Conservation (phyloP, 2,329 filamentous ascomycete species). For the Hymenoscyphus fraxineus region DNA sequence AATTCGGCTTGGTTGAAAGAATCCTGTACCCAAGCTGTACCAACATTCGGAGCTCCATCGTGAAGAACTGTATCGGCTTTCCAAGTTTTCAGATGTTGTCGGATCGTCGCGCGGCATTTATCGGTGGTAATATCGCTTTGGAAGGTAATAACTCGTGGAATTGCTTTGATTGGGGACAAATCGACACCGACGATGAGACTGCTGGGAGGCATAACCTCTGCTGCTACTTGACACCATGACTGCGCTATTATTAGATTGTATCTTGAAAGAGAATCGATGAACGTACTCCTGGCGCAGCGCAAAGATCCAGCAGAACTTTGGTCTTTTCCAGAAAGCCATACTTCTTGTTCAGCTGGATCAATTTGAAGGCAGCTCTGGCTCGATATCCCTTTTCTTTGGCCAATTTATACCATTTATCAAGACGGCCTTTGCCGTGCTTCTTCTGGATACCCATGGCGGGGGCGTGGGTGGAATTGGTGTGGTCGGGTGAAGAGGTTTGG, state of each 20-base stretch:
- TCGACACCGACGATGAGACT: slow-evolving; percentile 94
- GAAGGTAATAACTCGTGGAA: slow-evolving; percentile 90
- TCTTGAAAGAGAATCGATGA: background rate
- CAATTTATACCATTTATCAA: slow-evolving; percentile 98
- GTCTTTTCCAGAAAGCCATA: slow-evolving; percentile 97
- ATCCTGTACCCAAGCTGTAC: slow-evolving; percentile 97
- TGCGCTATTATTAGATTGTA: slow-evolving; percentile 36
- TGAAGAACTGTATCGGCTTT: slow-evolving; percentile 95
- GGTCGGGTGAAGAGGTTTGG: slow-evolving; percentile 1
- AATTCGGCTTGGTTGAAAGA: slow-evolving; percentile 97
- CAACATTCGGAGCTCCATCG: slow-evolving; percentile 96
- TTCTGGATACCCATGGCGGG: slow-evolving; percentile 86
- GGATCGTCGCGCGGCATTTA: slow-evolving; percentile 86
- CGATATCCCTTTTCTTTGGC: slow-evolving; percentile 98
- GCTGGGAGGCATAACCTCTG: slow-evolving; percentile 87
- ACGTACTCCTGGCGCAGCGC: slow-evolving; percentile 86
- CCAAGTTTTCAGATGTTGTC: slow-evolving; percentile 88
- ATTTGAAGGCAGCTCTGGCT: slow-evolving; percentile 93
- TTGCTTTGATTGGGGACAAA: slow-evolving; percentile 90
- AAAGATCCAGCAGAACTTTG: slow-evolving; percentile 94
- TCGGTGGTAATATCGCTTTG: slow-evolving; percentile 98
- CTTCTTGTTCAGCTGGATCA: slow-evolving; percentile 98
- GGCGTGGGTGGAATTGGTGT: slow-evolving; percentile 1
- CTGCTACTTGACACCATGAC: slow-evolving; percentile 96
- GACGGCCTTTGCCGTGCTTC: slow-evolving; percentile 96